Evolutionary conservation across 768 basidiomycete genomes (phyloP).

Genomic region (Boletales sp.): DNA sequence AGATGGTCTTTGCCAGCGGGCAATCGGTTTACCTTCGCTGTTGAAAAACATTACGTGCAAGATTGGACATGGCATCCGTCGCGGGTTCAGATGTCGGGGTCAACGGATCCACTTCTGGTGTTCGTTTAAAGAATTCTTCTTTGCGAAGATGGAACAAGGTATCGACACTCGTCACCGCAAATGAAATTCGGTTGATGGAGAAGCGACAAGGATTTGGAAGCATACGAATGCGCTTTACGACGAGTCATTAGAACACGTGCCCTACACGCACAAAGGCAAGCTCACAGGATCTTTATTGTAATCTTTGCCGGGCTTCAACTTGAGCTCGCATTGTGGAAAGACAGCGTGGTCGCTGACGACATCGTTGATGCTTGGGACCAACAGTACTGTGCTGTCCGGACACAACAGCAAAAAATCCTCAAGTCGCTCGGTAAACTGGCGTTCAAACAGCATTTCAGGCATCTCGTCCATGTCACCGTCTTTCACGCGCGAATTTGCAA

Average conservation of each 20-base stretch:
- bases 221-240: conserved; percentile 61
- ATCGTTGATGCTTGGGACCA: conserved; percentile 84
- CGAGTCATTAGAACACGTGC: neutral
- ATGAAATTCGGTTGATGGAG: conserved; percentile 76
- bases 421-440: conserved; percentile 57
- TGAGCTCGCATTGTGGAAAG: conserved; percentile 76
- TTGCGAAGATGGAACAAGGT: conserved; percentile 84
- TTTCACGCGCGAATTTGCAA: conserved; percentile 68
- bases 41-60: conserved; percentile 76
- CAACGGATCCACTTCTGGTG: conserved; percentile 56
- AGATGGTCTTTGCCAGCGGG: neutral
- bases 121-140: conserved; percentile 72
- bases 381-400: conserved; percentile 66
- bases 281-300: conserved; percentile 52
- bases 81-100: conserved; percentile 41
- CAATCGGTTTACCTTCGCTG: conserved; percentile 67
- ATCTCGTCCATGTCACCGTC: conserved; percentile 67
- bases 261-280: neutral
- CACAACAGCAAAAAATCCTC: conserved; percentile 53
- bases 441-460: conserved; percentile 65
- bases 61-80: conserved; percentile 73
- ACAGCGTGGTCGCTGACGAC: conserved; percentile 74
- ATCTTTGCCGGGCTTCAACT: conserved; percentile 17
- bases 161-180: conserved; percentile 83
- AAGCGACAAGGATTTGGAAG: conserved; percentile 88